Base-by-base conservation (phyloP, 176 grass and related monocot genomes). In the Oryza punctata region DNA sequence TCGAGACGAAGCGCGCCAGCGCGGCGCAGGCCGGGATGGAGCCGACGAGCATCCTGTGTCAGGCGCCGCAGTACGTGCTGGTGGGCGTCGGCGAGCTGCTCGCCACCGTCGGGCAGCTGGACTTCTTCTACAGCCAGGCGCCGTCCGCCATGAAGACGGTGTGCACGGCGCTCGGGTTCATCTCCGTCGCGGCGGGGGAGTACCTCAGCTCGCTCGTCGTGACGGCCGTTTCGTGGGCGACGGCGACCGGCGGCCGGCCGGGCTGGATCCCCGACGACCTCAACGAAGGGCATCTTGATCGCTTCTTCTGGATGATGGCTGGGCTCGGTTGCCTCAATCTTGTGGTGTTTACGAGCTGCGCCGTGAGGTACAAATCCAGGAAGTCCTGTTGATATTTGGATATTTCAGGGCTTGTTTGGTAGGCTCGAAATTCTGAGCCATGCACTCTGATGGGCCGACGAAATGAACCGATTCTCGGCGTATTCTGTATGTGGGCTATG, bases 41-140 rank as follows among this genome's bases (percentile, higher is more conserved):
- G 13, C 27, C 60, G 43, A 52, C 7, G 16, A 52, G 64, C 24
- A 68, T 80, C 30, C 65, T 89, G 18, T 89, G 81, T 70, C 82
- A 85, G 70, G 70, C 80, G 23, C 88, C 88, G 2, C 82, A 89
- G 72, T 89, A 85, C 88, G 47, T 64, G 27, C 26, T 90, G 50
- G 43, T 90, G 14, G 91, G 81, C 10, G 78, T 67, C 5, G 73
- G 85, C 6, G 88, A 94, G 49, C 24, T 90, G 41, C 82, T 94
- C 57, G 82, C 69, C 24, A 79, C 71, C 12, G 67, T 90, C n/a
- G 67, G 85, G 8, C 85, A 88, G 54, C 85, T 93, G 2, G 88
- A 94, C 29, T 90, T 93, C 68, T 93, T 93, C 88, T 93, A 88
- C 72, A 70, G 76, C 38, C 87, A 93, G 83, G 87, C 91, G 68